These are phyloP conservation scores for Flagelloscypha sp. DNA, from an alignment of 768 basidiomycete genomes.

Conservation along the genomic window DNA sequence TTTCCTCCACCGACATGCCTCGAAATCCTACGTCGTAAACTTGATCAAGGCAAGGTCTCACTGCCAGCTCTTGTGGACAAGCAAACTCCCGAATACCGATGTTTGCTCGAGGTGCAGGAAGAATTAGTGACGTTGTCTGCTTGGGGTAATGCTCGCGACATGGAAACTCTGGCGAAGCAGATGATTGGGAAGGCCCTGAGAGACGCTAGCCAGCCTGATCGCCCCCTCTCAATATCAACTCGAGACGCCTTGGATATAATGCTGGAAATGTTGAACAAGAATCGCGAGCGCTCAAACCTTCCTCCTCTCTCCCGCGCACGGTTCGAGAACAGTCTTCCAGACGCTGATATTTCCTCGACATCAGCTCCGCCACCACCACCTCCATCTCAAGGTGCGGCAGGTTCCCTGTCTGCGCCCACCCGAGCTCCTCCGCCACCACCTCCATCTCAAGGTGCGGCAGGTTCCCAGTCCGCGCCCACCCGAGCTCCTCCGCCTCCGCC, in stretches of 20 bases:
- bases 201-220: conserved; percentile 8
- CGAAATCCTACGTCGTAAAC: conserved; percentile 36
- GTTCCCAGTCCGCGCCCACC: conserved; percentile 5
- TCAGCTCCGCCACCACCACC: conserved; percentile 16
- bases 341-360: conserved; percentile 9
- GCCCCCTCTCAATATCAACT: conserved; percentile 15
- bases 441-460: conserved; percentile 4
- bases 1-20: conserved; percentile 43
- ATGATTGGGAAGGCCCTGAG: conserved; percentile 32
- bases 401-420: conserved; percentile 1
- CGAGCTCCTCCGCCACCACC: conserved; percentile 9
- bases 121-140: conserved; percentile 37
- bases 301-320: background rate
- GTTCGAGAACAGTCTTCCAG: conserved; percentile 7
- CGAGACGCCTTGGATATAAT: conserved; percentile 23
- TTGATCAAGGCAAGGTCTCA: conserved; percentile 34
- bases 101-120: conserved; percentile 31
- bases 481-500: conserved; percentile 4
- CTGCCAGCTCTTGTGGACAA: conserved; percentile 28
- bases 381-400: conserved; percentile 4
- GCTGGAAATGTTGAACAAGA: conserved; percentile 15
- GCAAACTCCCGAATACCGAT: conserved; percentile 18
- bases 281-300: conserved; percentile 12
- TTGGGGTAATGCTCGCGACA: conserved; percentile 68
- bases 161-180: conserved; percentile 43